These are phyloP conservation scores for Colletotrichum tofieldiae DNA, from an alignment of 2,329 filamentous ascomycete species.

Conservation along the genomic window DNA sequence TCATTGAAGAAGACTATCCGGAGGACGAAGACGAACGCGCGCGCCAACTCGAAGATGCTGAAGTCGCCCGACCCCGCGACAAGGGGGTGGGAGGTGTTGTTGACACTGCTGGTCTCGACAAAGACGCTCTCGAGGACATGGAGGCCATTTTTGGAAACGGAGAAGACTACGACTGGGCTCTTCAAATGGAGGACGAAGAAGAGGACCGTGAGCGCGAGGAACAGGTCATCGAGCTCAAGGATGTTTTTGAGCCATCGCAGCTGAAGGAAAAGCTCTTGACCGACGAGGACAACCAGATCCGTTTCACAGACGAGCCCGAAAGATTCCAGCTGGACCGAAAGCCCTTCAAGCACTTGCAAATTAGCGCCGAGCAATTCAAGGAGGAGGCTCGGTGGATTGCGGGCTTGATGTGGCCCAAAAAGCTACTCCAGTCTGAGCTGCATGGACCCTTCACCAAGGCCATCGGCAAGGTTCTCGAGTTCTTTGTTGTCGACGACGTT, in stretches of 20 bases:
- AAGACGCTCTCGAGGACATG: constrained; percentile 96
- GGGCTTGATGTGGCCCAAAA: constrained; percentile 90
- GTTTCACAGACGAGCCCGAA: constrained; percentile 90
- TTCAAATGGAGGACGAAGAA: constrained; percentile 89
- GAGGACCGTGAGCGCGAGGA: constrained; percentile 85
- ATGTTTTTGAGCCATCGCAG: constrained; percentile 98
- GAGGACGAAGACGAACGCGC: constrained; percentile 86
- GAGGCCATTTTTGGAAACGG: constrained; percentile 91
- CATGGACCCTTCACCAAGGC: constrained; percentile 88
- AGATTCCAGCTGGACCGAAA: constrained; percentile 94
- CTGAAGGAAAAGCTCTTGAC: constrained; percentile 95
- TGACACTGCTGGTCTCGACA: constrained; percentile 88
- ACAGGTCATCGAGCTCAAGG: constrained; percentile 91
- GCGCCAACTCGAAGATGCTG: constrained; percentile 85
- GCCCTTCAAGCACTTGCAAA: constrained; percentile 85
- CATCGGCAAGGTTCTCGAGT: constrained; percentile 92
- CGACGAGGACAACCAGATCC: constrained; percentile 93
- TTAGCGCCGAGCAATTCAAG: constrained; percentile 87
- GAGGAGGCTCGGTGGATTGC: constrained; percentile 96
- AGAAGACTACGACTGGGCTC: constrained; percentile 94
- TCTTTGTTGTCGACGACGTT: constrained; percentile 93
- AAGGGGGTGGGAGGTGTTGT: constrained; percentile 79
- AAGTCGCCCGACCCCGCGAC: constrained; percentile 86
- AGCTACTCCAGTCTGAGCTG: constrained; percentile 80
- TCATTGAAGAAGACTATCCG: constrained; percentile 96